Evolutionary conservation across 129 eudicot species (phyloP).

Genomic region (Ambrosia trifida): DNA sequence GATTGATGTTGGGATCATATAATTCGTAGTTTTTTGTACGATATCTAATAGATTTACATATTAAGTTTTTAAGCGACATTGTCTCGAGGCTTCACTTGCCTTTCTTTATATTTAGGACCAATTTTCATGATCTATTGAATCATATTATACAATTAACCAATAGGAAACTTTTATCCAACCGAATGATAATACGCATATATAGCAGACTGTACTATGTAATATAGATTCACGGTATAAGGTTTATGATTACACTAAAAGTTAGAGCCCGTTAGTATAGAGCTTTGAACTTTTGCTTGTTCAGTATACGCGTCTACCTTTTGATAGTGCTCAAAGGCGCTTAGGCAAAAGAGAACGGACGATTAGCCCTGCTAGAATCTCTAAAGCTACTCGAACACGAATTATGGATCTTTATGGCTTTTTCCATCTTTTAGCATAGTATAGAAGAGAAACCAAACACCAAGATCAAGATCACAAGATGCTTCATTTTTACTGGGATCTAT

Average conservation of each 20-base stretch:
- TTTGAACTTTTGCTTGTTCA: no score
- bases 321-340: no score
- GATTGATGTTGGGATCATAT: conserved; percentile 25
- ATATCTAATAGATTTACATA: conserved; percentile 26
- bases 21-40: conserved; percentile 32
- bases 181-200: background rate
- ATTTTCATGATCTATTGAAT: background rate
- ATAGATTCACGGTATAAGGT: background rate
- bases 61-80: background rate
- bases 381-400: no score
- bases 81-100: background rate
- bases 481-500: background rate
- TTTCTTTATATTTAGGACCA: background rate
- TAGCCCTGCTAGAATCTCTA: no score
- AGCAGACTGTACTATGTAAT: background rate
- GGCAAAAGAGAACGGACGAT: no score
- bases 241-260: no score
- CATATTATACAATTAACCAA: background rate
- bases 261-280: no score
- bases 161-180: background rate
- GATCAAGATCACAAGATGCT: background rate
- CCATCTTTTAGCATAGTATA: no score
- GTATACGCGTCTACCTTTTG: no score
- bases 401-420: no score
- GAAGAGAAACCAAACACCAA: background rate